A percentile compares a stretch with the other conserved stretches of the same genome.
phyloP scores from a whole-genome alignment of 257 asterid species.

The Solanum ossicruentum region DNA sequence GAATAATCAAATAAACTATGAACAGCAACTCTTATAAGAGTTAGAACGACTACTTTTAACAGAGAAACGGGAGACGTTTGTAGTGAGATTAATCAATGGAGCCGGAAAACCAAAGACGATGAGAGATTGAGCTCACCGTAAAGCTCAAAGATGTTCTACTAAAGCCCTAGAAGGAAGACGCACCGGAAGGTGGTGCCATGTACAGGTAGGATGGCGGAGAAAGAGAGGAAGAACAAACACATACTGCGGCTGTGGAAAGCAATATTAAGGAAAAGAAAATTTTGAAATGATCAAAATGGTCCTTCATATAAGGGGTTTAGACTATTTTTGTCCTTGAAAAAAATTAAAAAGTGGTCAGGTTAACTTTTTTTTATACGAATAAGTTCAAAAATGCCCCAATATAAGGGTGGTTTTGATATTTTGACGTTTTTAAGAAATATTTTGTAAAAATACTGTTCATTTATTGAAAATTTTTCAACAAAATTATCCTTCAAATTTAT shows the following conservation, averaged over 20 bases:
- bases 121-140: not conserved
- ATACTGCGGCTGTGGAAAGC: not conserved
- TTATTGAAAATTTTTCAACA: too few relatives aligned
- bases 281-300: not conserved
- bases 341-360: too few relatives aligned
- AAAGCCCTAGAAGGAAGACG: not conserved
- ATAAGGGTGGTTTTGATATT: too few relatives aligned
- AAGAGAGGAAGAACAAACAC: not conserved
- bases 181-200: not conserved
- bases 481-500: too few relatives aligned
- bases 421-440: too few relatives aligned
- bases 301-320: not conserved
- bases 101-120: not conserved
- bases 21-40: not conserved
- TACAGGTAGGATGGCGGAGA: not conserved
- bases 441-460: too few relatives aligned
- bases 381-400: too few relatives aligned
- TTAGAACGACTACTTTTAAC: not conserved
- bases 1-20: conserved; percentile 55
- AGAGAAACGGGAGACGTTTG: not conserved
- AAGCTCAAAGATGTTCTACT: not conserved
- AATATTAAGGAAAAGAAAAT: not conserved
- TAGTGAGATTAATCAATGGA: not conserved
- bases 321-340: not conserved
- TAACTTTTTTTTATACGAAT: too few relatives aligned